Evolutionary conservation across 1,139 yeast genomes (phyloP).

Genomic region (Hansenula anomala): DNA sequence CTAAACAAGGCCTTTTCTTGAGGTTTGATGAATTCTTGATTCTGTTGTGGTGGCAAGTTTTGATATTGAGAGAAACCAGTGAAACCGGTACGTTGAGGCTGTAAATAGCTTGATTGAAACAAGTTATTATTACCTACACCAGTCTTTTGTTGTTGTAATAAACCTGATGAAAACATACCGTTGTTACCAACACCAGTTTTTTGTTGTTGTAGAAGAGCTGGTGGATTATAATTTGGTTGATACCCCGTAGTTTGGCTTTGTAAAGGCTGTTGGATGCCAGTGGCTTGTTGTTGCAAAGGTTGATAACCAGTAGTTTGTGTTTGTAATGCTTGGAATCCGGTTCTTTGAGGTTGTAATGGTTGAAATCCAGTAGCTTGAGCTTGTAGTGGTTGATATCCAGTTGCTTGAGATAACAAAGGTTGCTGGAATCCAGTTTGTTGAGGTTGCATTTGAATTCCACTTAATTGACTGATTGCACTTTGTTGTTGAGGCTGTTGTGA

Average conservation of each 20-base stretch:
- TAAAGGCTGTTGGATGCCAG: slow-evolving; percentile 24
- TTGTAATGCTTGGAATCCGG: slow-evolving; percentile 30
- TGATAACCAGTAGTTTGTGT: slow-evolving; percentile 26
- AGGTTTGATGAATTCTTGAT: slow-evolving; percentile 53
- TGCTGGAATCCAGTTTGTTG: slow-evolving; percentile 15
- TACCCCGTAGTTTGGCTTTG: slow-evolving; percentile 33
- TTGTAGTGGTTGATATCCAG: slow-evolving; percentile 13
- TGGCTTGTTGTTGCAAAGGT: slow-evolving; percentile 27
- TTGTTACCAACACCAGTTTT: slow-evolving; percentile 10
- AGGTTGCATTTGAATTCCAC: neutral
- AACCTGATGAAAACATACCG: slow-evolving; percentile 17
- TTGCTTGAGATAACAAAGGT: slow-evolving; percentile 2
- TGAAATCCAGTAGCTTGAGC: slow-evolving; percentile 24
- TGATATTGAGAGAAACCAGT: slow-evolving; percentile 36
- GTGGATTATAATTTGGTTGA: slow-evolving; percentile 3
- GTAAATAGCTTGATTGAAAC: slow-evolving; percentile 67
- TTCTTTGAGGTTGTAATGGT: slow-evolving; percentile 29
- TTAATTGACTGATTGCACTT: neutral
- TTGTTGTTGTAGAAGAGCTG: slow-evolving; percentile 6
- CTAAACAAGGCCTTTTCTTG: slow-evolving; percentile 81
- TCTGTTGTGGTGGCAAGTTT: slow-evolving; percentile 36
- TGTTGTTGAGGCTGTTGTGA: neutral
- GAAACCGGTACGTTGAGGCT: slow-evolving; percentile 39
- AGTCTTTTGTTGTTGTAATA: slow-evolving; percentile 33
- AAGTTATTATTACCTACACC: slow-evolving; percentile 31